Evolutionary conservation across 768 basidiomycete species (phyloP).

Genomic region (Suillus occidentalis): DNA sequence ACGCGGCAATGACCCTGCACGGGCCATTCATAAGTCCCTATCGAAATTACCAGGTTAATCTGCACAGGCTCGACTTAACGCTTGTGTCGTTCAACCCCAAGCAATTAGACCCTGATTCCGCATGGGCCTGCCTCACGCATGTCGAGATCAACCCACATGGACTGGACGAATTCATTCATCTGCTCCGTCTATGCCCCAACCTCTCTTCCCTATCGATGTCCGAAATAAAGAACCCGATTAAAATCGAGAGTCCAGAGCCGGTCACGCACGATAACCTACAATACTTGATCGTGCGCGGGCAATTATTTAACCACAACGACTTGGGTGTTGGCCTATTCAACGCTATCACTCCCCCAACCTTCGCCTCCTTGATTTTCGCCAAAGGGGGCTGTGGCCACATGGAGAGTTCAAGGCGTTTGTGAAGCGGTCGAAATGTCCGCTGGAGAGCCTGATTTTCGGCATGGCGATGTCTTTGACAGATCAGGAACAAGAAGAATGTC

Average conservation of each 20-base stretch:
- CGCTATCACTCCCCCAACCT: constrained; percentile 16
- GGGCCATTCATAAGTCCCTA: not conserved
- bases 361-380: constrained; percentile 8
- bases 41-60: constrained; percentile 6
- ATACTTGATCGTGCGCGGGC: too few species aligned
- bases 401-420: constrained; percentile 17
- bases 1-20: not conserved
- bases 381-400: constrained; percentile 16
- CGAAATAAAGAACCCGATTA: not conserved
- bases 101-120: not conserved
- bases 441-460: constrained; percentile 6
- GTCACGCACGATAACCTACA: not conserved
- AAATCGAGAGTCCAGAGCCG: not conserved
- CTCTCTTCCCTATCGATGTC: not conserved
- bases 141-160: constrained; percentile 9
- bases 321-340: constrained; percentile 7
- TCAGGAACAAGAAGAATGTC: not conserved
- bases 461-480: not conserved
- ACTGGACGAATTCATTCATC: not conserved
- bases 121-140: constrained; percentile 12
- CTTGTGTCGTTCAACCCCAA: not conserved
- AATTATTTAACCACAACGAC: too few species aligned
- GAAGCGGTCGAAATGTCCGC: constrained; percentile 19
- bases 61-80: not conserved
- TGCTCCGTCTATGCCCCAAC: not conserved